phyloP scores from a whole-genome alignment of 1,284 basidiomycete species.

The Ceratobasidium sp. region DNA sequence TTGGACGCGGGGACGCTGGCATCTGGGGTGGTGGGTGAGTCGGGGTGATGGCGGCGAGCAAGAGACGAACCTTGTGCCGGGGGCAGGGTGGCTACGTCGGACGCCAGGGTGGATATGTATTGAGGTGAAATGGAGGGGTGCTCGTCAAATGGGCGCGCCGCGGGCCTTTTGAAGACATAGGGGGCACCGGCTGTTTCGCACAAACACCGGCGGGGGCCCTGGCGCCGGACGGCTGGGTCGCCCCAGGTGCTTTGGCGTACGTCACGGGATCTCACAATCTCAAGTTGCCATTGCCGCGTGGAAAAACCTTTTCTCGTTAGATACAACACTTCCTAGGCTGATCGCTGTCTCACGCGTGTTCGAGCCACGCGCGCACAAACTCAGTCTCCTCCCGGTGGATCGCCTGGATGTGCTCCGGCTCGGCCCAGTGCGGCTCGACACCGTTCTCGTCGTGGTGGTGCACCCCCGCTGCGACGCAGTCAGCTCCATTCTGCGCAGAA shows the following conservation, averaged over 20 bases:
- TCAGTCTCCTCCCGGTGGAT: constrained; percentile 85
- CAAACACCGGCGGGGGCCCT: constrained; percentile 40
- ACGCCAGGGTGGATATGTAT: constrained; percentile 39
- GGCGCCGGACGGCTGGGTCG: constrained; percentile 7
- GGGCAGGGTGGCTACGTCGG: constrained; percentile 37
- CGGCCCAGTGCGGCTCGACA: constrained; percentile 69
- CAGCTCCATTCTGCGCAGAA: neutral
- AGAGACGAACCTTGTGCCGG: constrained; percentile 15
- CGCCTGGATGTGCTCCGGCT: constrained; percentile 82
- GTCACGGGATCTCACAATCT: too few relatives aligned
- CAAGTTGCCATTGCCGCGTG: neutral
- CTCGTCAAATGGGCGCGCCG: constrained; percentile 28
- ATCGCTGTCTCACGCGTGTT: constrained; percentile 51
- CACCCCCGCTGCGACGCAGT: constrained; percentile 70
- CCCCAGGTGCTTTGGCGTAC: constrained; percentile 26
- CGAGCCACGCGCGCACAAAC: constrained; percentile 88
- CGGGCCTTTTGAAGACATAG: constrained; percentile 42
- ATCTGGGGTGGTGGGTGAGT: constrained; percentile 21
- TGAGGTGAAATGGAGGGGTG: constrained; percentile 26
- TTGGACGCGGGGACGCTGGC: constrained; percentile 39
- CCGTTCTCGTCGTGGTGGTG: constrained; percentile 95
- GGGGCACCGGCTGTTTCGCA: constrained; percentile 44
- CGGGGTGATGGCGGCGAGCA: neutral
- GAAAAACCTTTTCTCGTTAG: constrained; percentile 27
- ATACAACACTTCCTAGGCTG: constrained; percentile 32